These are phyloP conservation scores for Suillus fuscotomentosus DNA, from an alignment of 768 basidiomycete species.

Conservation along the genomic window DNA sequence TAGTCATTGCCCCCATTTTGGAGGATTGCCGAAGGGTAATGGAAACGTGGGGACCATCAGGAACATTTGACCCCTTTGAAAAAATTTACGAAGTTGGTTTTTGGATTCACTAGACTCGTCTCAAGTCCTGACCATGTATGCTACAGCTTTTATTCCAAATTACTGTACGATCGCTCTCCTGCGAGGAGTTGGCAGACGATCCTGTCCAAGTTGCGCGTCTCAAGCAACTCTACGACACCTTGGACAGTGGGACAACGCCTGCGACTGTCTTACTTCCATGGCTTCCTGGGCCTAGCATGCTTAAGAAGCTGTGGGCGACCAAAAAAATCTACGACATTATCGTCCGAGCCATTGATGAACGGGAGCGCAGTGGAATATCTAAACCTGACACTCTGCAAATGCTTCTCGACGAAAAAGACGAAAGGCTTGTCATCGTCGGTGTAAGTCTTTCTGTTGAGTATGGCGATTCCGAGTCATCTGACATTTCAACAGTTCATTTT, in stretches of 20 bases:
- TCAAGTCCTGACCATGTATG: conserved; percentile 12
- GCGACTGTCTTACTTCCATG: conserved; percentile 73
- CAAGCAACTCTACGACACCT: conserved; percentile 60
- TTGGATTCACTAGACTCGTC: conserved; percentile 5
- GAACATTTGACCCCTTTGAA: conserved; percentile 70
- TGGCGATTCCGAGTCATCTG: conserved; percentile 12
- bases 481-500: conserved; percentile 64
- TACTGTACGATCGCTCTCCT: conserved; percentile 65
- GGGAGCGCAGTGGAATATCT: conserved; percentile 54
- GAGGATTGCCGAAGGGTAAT: conserved; percentile 62
- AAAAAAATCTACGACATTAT: conserved; percentile 77
- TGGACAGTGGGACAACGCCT: conserved; percentile 72
- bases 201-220: conserved; percentile 58
- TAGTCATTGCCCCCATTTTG: conserved; percentile 66
- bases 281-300: conserved; percentile 72
- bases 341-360: conserved; percentile 50
- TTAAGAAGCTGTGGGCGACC: conserved; percentile 68
- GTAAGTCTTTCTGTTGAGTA: conserved; percentile 38
- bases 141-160: conserved; percentile 68
- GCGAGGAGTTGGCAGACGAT: conserved; percentile 69
- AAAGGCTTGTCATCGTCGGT: conserved; percentile 65
- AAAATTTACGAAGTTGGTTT: conserved; percentile 61
- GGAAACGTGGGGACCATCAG: conserved; percentile 63
- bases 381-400: conserved; percentile 72
- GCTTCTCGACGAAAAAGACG: conserved; percentile 69